Percentiles rank a stretch among this genome's conserved stretches.
Conservation (phyloP, 1,284 basidiomycete genomes). For the Ceratobasidium sp. region DNA sequence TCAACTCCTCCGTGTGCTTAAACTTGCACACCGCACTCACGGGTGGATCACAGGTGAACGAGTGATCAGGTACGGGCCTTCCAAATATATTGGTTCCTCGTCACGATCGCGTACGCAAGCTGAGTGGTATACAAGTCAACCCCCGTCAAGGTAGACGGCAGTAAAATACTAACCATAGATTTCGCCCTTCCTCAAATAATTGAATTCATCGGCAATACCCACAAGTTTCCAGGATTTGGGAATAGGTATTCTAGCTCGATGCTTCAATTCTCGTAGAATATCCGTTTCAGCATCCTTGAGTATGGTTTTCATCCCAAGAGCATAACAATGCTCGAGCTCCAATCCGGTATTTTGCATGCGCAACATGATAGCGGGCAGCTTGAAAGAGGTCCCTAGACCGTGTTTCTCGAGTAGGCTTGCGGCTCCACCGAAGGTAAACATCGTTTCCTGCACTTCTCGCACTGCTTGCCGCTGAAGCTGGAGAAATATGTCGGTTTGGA, state of each 20-base stretch:
- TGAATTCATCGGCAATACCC: constrained; percentile 74
- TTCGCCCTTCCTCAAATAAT: constrained; percentile 68
- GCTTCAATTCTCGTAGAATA: constrained; percentile 42
- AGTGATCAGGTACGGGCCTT: constrained; percentile 71
- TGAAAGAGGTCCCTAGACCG: constrained; percentile 61
- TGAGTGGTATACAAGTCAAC: constrained; percentile 51
- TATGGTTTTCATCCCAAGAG: constrained; percentile 54
- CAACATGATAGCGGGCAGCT: constrained; percentile 59
- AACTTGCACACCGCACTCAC: constrained; percentile 56
- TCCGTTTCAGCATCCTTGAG: constrained; percentile 52
- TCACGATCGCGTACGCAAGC: constrained; percentile 68
- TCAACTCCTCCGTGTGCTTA: neutral
- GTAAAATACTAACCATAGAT: constrained; percentile 67
- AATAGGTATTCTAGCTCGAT: constrained; percentile 41
- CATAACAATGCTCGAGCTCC: constrained; percentile 52
- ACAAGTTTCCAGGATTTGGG: constrained; percentile 48
- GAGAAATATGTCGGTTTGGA: constrained; percentile 67
- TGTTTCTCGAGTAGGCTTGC: constrained; percentile 63
- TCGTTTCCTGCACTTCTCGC: constrained; percentile 60
- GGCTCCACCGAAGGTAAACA: constrained; percentile 61
- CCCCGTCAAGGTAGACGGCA: neutral
- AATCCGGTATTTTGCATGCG: constrained; percentile 54
- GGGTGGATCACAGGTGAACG: constrained; percentile 77
- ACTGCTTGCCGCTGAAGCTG: constrained; percentile 68
- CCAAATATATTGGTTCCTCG: constrained; percentile 65